phyloP scores from a whole-genome alignment of 2,329 filamentous ascomycete species.

The Eurotiales sp. region DNA sequence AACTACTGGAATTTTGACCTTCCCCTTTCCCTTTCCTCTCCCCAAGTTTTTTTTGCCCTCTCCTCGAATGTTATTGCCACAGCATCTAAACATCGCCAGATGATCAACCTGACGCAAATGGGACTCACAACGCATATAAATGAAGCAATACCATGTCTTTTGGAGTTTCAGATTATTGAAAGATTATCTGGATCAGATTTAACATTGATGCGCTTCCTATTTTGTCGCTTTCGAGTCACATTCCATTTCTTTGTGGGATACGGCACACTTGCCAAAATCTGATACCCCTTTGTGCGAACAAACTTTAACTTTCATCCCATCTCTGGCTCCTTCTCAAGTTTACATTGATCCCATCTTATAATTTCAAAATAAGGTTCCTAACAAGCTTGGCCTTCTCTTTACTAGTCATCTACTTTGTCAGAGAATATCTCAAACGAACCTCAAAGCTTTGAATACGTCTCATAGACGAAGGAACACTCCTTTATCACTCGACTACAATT shows the following conservation, averaged over 20 bases:
- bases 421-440: conserved; percentile 32
- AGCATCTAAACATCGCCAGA: conserved; percentile 12
- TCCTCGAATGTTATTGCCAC: conserved; percentile 3
- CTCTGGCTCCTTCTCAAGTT: not conserved
- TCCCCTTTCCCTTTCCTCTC: not conserved
- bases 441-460: conserved; percentile 27
- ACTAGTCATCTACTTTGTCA: conserved; percentile 31
- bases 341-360: no score
- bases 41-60: not conserved
- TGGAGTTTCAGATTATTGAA: not conserved
- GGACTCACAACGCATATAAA: conserved; percentile 6
- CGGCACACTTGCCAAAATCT: not conserved
- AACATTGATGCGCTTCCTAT: not conserved
- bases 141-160: not conserved
- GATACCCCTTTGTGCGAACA: not conserved
- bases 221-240: not conserved
- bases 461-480: no score
- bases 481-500: no score
- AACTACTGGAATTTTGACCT: not conserved
- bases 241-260: not conserved
- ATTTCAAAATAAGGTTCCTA: not conserved
- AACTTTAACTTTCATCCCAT: not conserved
- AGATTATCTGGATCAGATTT: not conserved
- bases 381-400: conserved; percentile 13
- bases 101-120: conserved; percentile 11